These are phyloP conservation scores for Pneumocystis murina DNA, from an alignment of 1,139 yeast species.

Conservation along the genomic window DNA sequence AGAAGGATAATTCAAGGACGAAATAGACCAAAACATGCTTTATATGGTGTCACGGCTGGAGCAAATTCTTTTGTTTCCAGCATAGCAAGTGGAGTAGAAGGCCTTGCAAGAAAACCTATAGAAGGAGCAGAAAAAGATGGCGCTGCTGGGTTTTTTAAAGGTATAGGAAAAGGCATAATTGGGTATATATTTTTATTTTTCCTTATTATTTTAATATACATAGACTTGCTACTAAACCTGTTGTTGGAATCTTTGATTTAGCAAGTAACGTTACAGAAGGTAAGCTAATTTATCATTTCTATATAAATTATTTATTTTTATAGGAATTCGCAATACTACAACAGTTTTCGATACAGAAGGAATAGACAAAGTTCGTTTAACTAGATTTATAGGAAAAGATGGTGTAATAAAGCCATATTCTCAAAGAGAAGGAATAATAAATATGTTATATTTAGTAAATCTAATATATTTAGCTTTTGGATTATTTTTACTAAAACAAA, in stretches of 20 bases:
- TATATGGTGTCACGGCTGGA: conserved; percentile 76
- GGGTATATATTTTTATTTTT: conserved; percentile 29
- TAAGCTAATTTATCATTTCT: not conserved
- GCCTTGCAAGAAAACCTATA: conserved; percentile 79
- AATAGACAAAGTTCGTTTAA: conserved; percentile 65
- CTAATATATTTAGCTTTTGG: conserved; percentile 34
- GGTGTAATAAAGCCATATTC: conserved; percentile 59
- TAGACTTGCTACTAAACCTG: conserved; percentile 77
- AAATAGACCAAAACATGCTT: conserved; percentile 71
- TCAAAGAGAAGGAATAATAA: conserved; percentile 53
- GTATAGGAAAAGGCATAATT: conserved; percentile 84
- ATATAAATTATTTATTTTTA: not conserved
- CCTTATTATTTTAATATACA: not conserved
- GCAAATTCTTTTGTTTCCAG: conserved; percentile 84
- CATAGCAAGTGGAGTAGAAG: conserved; percentile 72
- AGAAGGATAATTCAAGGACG: conserved; percentile 56
- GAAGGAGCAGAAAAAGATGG: conserved; percentile 81
- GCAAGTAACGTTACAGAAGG: conserved; percentile 79
- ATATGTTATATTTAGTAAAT: not conserved
- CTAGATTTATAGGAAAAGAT: conserved; percentile 58
- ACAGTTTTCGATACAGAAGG: conserved; percentile 76
- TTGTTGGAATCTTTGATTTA: conserved; percentile 83
- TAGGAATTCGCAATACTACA: conserved; percentile 79
- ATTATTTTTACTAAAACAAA: conserved; percentile 74
- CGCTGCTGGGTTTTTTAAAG: conserved; percentile 79